Conservation (phyloP, 768 basidiomycete species). For the Brasilioporus rufonigricans region DNA sequence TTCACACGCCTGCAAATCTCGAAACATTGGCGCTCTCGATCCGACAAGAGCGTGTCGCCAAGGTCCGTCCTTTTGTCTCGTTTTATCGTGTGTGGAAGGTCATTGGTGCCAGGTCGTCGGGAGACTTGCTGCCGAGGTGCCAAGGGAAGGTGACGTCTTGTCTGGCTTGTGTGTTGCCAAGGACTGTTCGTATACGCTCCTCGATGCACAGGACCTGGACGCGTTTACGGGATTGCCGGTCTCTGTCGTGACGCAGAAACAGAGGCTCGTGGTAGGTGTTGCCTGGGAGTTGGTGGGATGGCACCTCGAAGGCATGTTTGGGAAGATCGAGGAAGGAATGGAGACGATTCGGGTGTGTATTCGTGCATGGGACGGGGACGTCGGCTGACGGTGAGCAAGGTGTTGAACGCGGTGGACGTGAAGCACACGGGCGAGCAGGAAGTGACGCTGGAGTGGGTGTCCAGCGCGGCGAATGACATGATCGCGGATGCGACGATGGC, state of each 20-base stretch:
- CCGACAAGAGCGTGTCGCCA: constrained; percentile 84
- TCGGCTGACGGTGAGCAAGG: constrained; percentile 41
- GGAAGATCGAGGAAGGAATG: constrained; percentile 65
- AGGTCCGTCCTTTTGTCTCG: constrained; percentile 47
- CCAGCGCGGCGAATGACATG: constrained; percentile 93
- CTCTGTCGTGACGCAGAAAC: constrained; percentile 78
- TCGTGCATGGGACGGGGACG: not conserved
- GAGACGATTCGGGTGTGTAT: constrained; percentile 65
- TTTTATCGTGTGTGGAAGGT: not conserved
- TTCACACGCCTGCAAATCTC: constrained; percentile 89
- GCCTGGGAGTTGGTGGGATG: constrained; percentile 91
- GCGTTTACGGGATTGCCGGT: constrained; percentile 89
- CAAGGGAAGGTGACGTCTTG: constrained; percentile 65
- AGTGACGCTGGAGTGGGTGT: constrained; percentile 88
- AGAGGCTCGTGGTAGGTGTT: constrained; percentile 77
- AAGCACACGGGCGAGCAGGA: constrained; percentile 74
- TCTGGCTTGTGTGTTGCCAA: constrained; percentile 88
- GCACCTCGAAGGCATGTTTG: constrained; percentile 96
- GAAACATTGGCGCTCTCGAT: constrained; percentile 85
- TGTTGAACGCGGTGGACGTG: constrained; percentile 87
- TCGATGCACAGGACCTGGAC: constrained; percentile 84
- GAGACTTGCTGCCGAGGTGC: constrained; percentile 71
- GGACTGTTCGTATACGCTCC: constrained; percentile 90
- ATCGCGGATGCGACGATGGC: constrained; percentile 93
- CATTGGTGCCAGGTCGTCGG: constrained; percentile 70